Evolutionary conservation across 805 yeast species (phyloP).

Genomic region (Starmerella davenportii): DNA sequence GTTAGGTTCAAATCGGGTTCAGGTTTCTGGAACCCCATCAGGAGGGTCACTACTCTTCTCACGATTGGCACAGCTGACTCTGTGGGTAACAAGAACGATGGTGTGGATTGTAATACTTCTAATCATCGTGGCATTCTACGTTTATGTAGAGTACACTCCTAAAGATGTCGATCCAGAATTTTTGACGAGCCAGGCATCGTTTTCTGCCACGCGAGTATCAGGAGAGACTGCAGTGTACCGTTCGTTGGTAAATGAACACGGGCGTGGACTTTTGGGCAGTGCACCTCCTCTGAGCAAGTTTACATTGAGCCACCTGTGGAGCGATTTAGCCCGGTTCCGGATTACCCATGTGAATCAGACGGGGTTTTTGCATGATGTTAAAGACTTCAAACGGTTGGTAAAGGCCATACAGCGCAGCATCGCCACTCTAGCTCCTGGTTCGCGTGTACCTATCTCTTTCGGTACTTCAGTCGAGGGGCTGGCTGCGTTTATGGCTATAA

Average conservation of each 20-base stretch:
- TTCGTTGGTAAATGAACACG: conserved; percentile 56
- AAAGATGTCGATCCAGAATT: conserved; percentile 24
- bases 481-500: conserved; percentile 14
- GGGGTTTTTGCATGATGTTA: conserved; percentile 1
- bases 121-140: conserved; percentile 11
- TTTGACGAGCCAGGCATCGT: conserved; percentile 38
- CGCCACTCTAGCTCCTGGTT: conserved; percentile 1
- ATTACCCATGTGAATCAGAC: conserved; percentile 4
- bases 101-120: conserved; percentile 10
- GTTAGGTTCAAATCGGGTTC: too few relatives aligned
- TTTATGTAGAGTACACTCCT: conserved; percentile 16
- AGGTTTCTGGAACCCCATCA: too few relatives aligned
- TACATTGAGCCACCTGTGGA: conserved; percentile 47
- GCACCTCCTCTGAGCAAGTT: conserved; percentile 29
- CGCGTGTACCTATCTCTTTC: conserved; percentile 6
- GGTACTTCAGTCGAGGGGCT: conserved; percentile 11
- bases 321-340: conserved; percentile 9
- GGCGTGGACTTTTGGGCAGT: conserved; percentile 20
- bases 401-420: conserved; percentile 5
- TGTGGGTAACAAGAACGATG: conserved; percentile 11
- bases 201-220: conserved; percentile 43
- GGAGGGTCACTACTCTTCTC: too few relatives aligned
- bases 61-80: too few relatives aligned
- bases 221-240: conserved; percentile 63
- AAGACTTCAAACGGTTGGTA: conserved; percentile 6